Evolutionary conservation across 1,139 yeast genomes (phyloP), one percentile per base, ranked within the genome.

Genomic region (Sugiyamaella japonica): DNA sequence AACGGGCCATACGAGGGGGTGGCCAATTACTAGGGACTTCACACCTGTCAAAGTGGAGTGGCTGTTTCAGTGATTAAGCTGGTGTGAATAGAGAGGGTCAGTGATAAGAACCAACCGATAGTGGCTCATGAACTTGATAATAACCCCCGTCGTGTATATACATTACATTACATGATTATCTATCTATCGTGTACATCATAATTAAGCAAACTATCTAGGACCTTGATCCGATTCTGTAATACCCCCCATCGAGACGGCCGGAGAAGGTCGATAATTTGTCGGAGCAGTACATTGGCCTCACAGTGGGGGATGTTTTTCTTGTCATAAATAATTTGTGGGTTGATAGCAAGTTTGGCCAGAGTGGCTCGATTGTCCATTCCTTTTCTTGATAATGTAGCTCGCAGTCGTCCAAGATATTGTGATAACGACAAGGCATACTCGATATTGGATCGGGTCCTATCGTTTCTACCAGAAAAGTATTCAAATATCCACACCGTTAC

Each of bases 401-500:
- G 54, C 13, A 58, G 49, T 17, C 56, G 52, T 13, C 59, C 63
- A 15, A 61, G 55, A 44, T 57, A 60, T 20, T 54, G 58, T 7
- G 56, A 43, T 39, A 54, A 32, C 8, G 48, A 41, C 20, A 36
- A 16, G 15, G 46, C 17, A 13, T 41, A 13, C 3, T 46, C 9
- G 9, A n/a, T 17, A 10, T 4, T 20, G 29, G 20, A 29, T 13
- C 36, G 12, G 3, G 45, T n/a, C 17, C 17, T 48, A 8, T 40
- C 38, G 29, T 48, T 38, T 48, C 51, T 34, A 12, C 39, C 38
- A 13, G 45, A 37, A 20, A 48, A 32, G 29, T 54, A 57, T 43
- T 63, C 63, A 44, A 57, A 63, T 1, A 58, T 52, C 65, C 66
- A 63, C 7, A 63, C 64, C 4, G 62, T 57, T 28, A 62, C 28